Evolutionary conservation across 371 early-diverging fungal genomes (phyloP).

Genomic region (Mortierella sp.): DNA sequence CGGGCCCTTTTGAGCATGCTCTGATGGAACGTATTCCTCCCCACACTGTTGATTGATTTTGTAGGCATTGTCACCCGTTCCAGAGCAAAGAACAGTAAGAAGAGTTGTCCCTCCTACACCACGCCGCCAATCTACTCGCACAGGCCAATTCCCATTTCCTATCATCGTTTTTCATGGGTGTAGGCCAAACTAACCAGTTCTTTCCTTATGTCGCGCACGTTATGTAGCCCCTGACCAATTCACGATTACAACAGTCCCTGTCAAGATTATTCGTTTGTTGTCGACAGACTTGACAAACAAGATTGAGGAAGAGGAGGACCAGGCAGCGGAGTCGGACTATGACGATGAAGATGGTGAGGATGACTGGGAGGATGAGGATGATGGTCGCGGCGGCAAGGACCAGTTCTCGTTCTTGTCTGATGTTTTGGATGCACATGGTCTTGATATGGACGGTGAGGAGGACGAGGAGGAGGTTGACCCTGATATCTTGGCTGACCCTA

Average conservation of each 20-base stretch:
- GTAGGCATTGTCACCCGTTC: conserved; percentile 61
- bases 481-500: conserved; percentile 78
- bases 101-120: background rate
- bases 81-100: conserved; percentile 46
- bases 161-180: no score
- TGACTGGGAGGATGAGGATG: conserved; percentile 34
- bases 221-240: conserved; percentile 82
- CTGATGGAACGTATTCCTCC: conserved; percentile 7
- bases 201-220: background rate
- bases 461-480: conserved; percentile 83
- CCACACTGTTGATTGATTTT: background rate
- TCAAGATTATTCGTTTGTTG: conserved; percentile 88
- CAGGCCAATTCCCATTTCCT: background rate
- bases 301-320: conserved; percentile 58
- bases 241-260: conserved; percentile 80
- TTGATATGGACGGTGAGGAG: conserved; percentile 66
- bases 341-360: conserved; percentile 53
- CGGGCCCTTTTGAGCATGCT: background rate
- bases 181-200: background rate
- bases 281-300: conserved; percentile 79
- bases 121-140: no score
- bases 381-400: conserved; percentile 25
- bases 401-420: conserved; percentile 48
- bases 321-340: conserved; percentile 46
- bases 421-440: conserved; percentile 44